Evolutionary conservation across 1,139 yeast species (phyloP).

Genomic region (Scheffersomyces illinoinensis): DNA sequence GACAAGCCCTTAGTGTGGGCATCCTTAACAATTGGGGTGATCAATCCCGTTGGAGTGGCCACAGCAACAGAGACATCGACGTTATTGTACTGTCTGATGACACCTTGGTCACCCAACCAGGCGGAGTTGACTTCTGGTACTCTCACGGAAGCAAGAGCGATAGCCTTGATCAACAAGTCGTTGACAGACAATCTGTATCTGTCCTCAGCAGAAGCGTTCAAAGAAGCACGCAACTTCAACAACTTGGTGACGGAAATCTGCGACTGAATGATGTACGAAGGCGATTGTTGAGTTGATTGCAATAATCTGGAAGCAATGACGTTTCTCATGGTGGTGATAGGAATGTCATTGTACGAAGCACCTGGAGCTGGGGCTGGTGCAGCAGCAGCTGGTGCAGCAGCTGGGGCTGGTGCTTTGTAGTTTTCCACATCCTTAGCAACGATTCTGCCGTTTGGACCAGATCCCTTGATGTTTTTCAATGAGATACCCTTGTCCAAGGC

Average conservation of each 20-base stretch:
- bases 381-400: conserved; percentile 48
- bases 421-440: conserved; percentile 86
- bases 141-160: conserved; percentile 84
- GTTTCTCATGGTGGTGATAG: conserved; percentile 89
- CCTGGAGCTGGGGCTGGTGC: conserved; percentile 55
- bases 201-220: conserved; percentile 84
- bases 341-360: conserved; percentile 75
- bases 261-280: conserved; percentile 90
- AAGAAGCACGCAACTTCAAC: conserved; percentile 86
- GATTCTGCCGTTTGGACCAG: conserved; percentile 96
- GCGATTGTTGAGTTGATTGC: conserved; percentile 82
- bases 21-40: conserved; percentile 91
- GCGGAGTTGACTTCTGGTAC: conserved; percentile 94
- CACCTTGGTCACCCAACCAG: conserved; percentile 87
- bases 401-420: conserved; percentile 48
- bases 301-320: conserved; percentile 88
- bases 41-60: conserved; percentile 95
- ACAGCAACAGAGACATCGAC: conserved; percentile 99
- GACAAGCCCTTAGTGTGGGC: conserved; percentile 88
- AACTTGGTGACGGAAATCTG: conserved; percentile 84
- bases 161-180: conserved; percentile 91
- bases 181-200: conserved; percentile 90
- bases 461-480: conserved; percentile 79
- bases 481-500: conserved; percentile 94
- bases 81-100: conserved; percentile 86